Conservation (phyloP, 2,329 filamentous ascomycete species). For the Phaeosphaeriaceae sp. region DNA sequence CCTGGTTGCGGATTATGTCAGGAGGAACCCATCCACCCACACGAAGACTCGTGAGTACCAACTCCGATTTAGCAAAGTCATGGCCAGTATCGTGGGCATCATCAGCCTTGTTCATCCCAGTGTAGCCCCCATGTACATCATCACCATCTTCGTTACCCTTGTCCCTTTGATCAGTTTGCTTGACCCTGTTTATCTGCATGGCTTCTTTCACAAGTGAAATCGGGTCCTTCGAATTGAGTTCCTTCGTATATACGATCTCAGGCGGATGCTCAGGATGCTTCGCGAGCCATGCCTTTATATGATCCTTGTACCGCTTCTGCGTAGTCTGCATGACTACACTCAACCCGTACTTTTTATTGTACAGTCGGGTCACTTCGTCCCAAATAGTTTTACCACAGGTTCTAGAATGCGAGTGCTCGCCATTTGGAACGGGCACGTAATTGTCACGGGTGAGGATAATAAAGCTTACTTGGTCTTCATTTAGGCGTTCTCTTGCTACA, state of each 20-base stretch:
- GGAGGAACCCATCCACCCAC: constrained; percentile 12
- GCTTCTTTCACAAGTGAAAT: neutral
- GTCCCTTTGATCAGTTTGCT: too few relatives aligned
- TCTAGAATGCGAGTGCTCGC: constrained; percentile 5
- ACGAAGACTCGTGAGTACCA: neutral
- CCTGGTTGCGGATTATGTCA: constrained; percentile 7
- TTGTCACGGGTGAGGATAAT: constrained; percentile 21
- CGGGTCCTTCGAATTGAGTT: neutral
- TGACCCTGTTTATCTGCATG: too few relatives aligned
- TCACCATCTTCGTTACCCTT: too few relatives aligned
- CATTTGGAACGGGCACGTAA: constrained; percentile 13
- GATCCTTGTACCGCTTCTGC: constrained; percentile 17
- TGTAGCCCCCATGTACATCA: too few relatives aligned
- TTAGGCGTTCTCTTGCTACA: constrained; percentile 1
- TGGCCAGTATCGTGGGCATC: neutral
- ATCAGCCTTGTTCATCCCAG: neutral
- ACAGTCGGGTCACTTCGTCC: constrained; percentile 10
- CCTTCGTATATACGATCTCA: neutral
- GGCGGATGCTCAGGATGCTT: constrained; percentile 1
- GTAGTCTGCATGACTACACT: constrained; percentile 10
- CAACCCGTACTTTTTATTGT: constrained; percentile 12
- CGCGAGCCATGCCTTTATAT: constrained; percentile 7
- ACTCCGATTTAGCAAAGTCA: neutral
- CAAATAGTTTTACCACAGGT: constrained; percentile 10
- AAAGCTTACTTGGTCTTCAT: constrained; percentile 15